A percentile compares a stretch with the other conserved stretches of the same genome.
These are phyloP conservation scores for Hypoxylon rickii DNA, from an alignment of 495 filamentous ascomycete species.

Conservation along the genomic window DNA sequence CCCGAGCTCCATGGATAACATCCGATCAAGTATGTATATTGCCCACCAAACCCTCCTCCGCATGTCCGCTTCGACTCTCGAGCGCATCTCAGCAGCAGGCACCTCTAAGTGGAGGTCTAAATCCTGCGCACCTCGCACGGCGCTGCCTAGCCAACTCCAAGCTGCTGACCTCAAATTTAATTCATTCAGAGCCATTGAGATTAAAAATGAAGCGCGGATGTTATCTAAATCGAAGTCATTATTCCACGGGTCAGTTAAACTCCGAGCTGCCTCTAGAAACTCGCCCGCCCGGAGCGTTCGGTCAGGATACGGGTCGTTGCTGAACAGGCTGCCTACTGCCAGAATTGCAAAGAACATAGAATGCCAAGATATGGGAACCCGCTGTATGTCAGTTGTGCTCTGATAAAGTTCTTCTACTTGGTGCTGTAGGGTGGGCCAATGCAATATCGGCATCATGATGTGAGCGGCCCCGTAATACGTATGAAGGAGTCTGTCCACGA, in stretches of 20 bases:
- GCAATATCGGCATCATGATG: constrained; percentile 77
- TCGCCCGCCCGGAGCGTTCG: constrained; percentile 67
- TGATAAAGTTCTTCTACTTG: constrained; percentile 78
- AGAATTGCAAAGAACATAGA: constrained; percentile 84
- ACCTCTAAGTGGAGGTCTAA: constrained; percentile 82
- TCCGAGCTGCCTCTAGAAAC: constrained; percentile 72
- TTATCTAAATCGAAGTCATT: constrained; percentile 83
- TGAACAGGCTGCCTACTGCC: constrained; percentile 82
- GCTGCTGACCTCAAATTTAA: constrained; percentile 86
- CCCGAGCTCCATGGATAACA: constrained; percentile 80
- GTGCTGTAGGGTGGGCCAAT: constrained; percentile 83
- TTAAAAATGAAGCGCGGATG: constrained; percentile 71
- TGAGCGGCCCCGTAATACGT: constrained; percentile 80
- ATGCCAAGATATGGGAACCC: constrained; percentile 73
- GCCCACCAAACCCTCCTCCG: constrained; percentile 92
- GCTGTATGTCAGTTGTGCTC: constrained; percentile 63
- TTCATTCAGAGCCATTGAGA: constrained; percentile 82
- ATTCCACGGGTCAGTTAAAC: constrained; percentile 77
- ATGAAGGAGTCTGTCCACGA: constrained; percentile 75
- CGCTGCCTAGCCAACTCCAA: constrained; percentile 88
- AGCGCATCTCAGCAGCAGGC: constrained; percentile 25
- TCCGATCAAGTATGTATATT: constrained; percentile 86
- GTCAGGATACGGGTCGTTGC: constrained; percentile 55
- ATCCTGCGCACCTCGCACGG: constrained; percentile 83
- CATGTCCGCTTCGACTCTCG: constrained; percentile 80